Conservation (phyloP, 2,329 filamentous ascomycete species). For the Exophiala calicioides region DNA sequence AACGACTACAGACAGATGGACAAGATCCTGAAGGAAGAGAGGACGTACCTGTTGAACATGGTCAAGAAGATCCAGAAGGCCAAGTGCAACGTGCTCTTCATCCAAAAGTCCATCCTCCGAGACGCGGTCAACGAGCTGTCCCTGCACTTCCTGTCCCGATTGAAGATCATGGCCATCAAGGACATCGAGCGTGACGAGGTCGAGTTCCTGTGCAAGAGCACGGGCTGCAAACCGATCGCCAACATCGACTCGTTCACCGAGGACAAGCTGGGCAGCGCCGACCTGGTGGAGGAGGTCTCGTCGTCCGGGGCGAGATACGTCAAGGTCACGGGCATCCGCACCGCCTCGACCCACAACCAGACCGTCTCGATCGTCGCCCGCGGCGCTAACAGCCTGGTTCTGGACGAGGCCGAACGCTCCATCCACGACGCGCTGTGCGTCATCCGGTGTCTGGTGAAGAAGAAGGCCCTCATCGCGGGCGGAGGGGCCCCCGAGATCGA, state of each 20-base stretch:
- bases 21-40: constrained; percentile 99
- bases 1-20: constrained; percentile 99
- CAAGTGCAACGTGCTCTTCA: constrained; percentile 97
- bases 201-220: constrained; percentile 98
- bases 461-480: constrained; percentile 97
- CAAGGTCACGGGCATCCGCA: constrained; percentile 89
- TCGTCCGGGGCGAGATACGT: constrained; percentile 87
- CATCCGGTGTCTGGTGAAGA: constrained; percentile 96
- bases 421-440: constrained; percentile 97
- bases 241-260: constrained; percentile 98
- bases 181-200: constrained; percentile 98
- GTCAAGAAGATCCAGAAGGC: constrained; percentile 99
- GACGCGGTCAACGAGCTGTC: constrained; percentile 98
- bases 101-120: constrained; percentile 96
- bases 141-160: constrained; percentile 94
- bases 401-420: constrained; percentile 95
- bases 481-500: constrained; percentile 96
- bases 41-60: constrained; percentile 96
- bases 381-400: constrained; percentile 88
- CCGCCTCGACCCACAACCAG: constrained; percentile 60
- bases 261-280: constrained; percentile 92
- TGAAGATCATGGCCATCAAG: constrained; percentile 93
- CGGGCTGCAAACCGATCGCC: constrained; percentile 97
- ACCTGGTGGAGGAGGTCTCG: constrained; percentile 89
- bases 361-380: constrained; percentile 94